A percentile compares a stretch with the other conserved stretches of the same genome.
phyloP scores from a whole-genome alignment of 306 rosid species.

The Styphnolobium japonicum region DNA sequence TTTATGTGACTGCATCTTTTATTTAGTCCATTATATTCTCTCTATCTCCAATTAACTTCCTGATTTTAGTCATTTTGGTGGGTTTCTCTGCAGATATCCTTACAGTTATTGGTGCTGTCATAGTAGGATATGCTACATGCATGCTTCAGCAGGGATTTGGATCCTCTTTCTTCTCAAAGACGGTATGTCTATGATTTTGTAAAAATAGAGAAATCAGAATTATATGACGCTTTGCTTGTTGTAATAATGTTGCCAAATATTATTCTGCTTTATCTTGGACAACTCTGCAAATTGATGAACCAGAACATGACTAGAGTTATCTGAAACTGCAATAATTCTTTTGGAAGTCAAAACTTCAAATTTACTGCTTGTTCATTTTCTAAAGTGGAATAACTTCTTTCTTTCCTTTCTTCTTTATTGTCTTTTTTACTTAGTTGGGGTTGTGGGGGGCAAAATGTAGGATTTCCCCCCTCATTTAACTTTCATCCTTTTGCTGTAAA shows the following conservation, averaged over 20 bases:
- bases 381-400: not conserved
- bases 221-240: not conserved
- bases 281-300: not conserved
- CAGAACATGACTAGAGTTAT: not conserved
- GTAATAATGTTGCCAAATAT: not conserved
- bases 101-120: slow-evolving; percentile 78
- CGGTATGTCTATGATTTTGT: slow-evolving; percentile 37
- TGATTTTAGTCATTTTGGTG: slow-evolving; percentile 4
- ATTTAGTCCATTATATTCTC: not conserved
- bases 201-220: slow-evolving; percentile 5
- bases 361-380: not conserved
- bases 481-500: not conserved
- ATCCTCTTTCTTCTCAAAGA: slow-evolving; percentile 54
- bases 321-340: not conserved
- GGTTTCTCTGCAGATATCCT: slow-evolving; percentile 73
- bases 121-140: slow-evolving; percentile 85
- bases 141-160: slow-evolving; percentile 89
- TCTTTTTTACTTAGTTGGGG: not conserved
- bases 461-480: not conserved
- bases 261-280: not conserved
- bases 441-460: not conserved
- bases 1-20: not conserved
- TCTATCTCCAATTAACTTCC: not conserved
- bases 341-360: not conserved
- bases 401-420: not conserved